Evolutionary conservation across 176 grass and related monocot genomes (phyloP).

Genomic region (Triticum urartu): DNA sequence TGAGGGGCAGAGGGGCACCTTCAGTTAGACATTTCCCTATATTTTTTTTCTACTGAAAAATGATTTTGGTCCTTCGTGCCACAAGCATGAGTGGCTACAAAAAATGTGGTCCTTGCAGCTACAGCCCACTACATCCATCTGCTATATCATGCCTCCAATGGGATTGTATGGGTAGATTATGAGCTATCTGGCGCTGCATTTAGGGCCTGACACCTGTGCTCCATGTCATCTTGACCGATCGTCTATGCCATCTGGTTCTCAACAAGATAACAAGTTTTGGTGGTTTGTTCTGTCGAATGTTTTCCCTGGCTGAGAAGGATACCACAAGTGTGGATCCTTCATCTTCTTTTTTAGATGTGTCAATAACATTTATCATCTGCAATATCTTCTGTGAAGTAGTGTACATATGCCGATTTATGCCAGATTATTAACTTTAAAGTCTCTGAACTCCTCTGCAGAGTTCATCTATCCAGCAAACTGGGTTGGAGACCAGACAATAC

Average conservation of each 20-base stretch:
- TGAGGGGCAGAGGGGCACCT: no score
- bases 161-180: slow-evolving; percentile 26
- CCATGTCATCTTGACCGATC: slow-evolving; percentile 21
- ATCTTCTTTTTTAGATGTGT: no score
- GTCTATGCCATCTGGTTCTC: background rate
- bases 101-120: slow-evolving; percentile 34
- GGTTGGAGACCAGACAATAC: slow-evolving; percentile 88
- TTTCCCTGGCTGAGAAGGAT: no score
- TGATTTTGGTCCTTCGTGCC: background rate
- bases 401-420: background rate
- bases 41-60: background rate
- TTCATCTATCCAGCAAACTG: slow-evolving; percentile 94
- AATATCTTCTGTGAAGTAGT: background rate
- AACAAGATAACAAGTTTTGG: background rate
- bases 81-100: slow-evolving; percentile 19
- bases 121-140: background rate
- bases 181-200: slow-evolving; percentile 30
- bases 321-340: no score
- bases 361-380: no score
- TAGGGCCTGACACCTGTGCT: slow-evolving; percentile 35
- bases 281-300: background rate
- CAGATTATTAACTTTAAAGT: background rate
- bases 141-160: slow-evolving; percentile 15
- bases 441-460: slow-evolving; percentile 32
- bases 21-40: background rate